Conservation (phyloP, 2,329 filamentous ascomycete species). For the Phyllosticta ampelicida region DNA sequence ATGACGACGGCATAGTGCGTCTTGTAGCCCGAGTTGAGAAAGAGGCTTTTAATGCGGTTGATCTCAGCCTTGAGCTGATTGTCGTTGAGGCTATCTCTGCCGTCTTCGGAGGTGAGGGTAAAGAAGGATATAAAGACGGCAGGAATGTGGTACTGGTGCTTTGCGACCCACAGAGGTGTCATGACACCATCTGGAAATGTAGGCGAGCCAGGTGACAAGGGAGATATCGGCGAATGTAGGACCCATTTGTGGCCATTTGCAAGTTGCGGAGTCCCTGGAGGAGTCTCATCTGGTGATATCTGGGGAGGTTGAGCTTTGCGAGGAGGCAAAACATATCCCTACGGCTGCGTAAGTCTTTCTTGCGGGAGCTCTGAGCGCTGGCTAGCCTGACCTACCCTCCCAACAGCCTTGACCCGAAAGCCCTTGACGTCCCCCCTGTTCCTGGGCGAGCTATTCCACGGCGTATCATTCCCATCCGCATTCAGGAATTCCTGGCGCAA, state of each 20-base stretch:
- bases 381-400: slow-evolving; percentile 58
- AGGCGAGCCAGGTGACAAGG: slow-evolving; percentile 69
- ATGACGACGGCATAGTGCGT: slow-evolving; percentile 67
- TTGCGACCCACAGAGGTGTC: slow-evolving; percentile 70
- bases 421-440: slow-evolving; percentile 39
- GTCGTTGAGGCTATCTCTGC: slow-evolving; percentile 67
- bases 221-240: slow-evolving; percentile 88
- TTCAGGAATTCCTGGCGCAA: slow-evolving; percentile 56
- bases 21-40: slow-evolving; percentile 64
- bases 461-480: slow-evolving; percentile 51
- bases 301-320: slow-evolving; percentile 51
- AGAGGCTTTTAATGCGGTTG: slow-evolving; percentile 58
- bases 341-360: slow-evolving; percentile 17
- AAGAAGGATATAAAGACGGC: slow-evolving; percentile 76
- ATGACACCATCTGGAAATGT: slow-evolving; percentile 87
- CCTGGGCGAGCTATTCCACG: slow-evolving; percentile 49
- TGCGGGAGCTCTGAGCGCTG: slow-evolving; percentile 13
- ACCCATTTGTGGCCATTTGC: slow-evolving; percentile 37
- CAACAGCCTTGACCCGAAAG: slow-evolving; percentile 63
- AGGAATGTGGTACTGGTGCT: slow-evolving; percentile 78
- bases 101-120: slow-evolving; percentile 59
- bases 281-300: slow-evolving; percentile 37
- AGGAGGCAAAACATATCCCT: slow-evolving; percentile 48
- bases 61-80: slow-evolving; percentile 84
- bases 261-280: slow-evolving; percentile 43